Conservation (phyloP, 2,329 filamentous ascomycete genomes). For the Colletotrichum sp. region DNA sequence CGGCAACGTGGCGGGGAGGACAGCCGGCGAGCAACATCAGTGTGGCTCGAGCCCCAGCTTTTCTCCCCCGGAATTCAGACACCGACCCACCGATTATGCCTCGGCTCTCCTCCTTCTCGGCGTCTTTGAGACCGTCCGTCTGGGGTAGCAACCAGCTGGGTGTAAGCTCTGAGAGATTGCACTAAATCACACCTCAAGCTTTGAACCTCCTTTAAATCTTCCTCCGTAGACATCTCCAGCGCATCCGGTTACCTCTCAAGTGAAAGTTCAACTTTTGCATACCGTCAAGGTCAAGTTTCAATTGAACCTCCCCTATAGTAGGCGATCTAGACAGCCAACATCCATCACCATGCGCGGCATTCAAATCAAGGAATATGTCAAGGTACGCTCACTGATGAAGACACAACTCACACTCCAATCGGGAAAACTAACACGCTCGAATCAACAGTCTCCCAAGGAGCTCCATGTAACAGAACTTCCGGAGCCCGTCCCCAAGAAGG, state of each 20-base stretch:
- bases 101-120: conserved; percentile 12
- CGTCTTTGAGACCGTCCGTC: conserved; percentile 1
- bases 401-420: not conserved
- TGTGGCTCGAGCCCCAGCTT: not conserved
- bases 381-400: conserved; percentile 53
- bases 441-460: conserved; percentile 69
- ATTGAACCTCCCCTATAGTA: not conserved
- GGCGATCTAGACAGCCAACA: accelerated
- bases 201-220: not conserved
- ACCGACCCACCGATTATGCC: conserved; percentile 10
- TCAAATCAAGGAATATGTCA: conserved; percentile 75
- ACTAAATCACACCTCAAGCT: not conserved
- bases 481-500: conserved; percentile 71
- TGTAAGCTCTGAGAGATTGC: not conserved
- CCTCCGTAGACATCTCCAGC: not conserved
- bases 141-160: conserved; percentile 5
- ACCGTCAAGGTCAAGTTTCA: not conserved
- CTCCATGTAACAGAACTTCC: conserved; percentile 78
- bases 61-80: conserved; percentile 8
- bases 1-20: not conserved
- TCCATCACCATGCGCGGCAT: conserved; percentile 73
- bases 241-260: not conserved
- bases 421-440: not conserved
- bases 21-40: not conserved
- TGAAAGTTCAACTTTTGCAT: not conserved